Evolutionary conservation across 1,284 basidiomycete genomes (phyloP).

Genomic region (Rhodotorula sp.): DNA sequence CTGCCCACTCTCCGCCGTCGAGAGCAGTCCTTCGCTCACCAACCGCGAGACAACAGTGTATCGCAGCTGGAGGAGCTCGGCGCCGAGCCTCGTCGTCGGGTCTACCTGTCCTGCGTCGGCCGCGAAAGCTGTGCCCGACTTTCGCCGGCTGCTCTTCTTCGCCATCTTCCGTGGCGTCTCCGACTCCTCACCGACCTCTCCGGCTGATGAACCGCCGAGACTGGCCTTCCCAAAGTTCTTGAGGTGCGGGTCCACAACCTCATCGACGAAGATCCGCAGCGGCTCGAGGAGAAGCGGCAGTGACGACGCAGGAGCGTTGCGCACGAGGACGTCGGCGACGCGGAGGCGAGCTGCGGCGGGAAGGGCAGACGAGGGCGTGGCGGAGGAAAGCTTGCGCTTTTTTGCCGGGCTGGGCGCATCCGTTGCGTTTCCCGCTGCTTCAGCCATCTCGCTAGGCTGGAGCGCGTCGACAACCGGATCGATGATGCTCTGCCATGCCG

Average conservation of each 20-base stretch:
- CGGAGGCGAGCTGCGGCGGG: slow-evolving; percentile 1
- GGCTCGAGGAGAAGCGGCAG: slow-evolving; percentile 6
- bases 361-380: not conserved
- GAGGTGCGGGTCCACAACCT: slow-evolving; percentile 10
- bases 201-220: not conserved
- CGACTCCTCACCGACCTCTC: not conserved
- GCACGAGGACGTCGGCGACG: not conserved
- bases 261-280: slow-evolving; percentile 1
- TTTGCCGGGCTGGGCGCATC: slow-evolving; percentile 13
- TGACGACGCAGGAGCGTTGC: not conserved
- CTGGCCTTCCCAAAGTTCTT: slow-evolving; percentile 6
- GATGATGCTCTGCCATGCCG: slow-evolving; percentile 16
- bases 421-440: not conserved
- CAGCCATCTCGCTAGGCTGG: not conserved
- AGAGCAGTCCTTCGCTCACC: not conserved
- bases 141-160: slow-evolving; percentile 18
- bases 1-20: not conserved
- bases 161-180: slow-evolving; percentile 19
- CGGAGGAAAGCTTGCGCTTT: slow-evolving; percentile 15
- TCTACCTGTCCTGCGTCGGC: not conserved
- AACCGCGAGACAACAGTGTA: slow-evolving; percentile 22
- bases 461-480: not conserved
- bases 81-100: slow-evolving; percentile 5
- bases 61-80: slow-evolving; percentile 25
- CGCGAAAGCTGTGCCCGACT: not conserved